Base-by-base conservation (phyloP, 1,284 basidiomycete species). In the Peniophora sp. region DNA sequence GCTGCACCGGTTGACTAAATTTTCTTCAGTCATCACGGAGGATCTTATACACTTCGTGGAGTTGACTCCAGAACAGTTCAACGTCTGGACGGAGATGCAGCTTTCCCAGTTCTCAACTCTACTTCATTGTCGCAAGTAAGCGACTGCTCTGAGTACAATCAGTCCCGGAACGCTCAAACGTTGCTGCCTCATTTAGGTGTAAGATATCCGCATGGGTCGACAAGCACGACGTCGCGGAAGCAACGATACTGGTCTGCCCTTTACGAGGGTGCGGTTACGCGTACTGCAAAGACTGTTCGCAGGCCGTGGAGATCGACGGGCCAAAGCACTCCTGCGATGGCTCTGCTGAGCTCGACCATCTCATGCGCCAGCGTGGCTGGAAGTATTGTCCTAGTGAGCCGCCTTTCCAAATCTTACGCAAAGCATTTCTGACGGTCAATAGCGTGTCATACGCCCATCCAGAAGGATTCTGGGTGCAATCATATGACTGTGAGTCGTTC, bases 401-500 rank as follows among this genome's bases (percentile, higher is more conserved):
- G 44, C 32, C 22, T 3, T 36, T 49, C 32, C 12, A 48, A 9
- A 47, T 47, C 17, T 20, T 17, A 14, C 10, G 19, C 20, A 8
- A 16, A 19, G n/a, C 20, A 8, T n/a, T n/a, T n/a, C n/a, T n/a
- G 24, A 49, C 16, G 14, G 19, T 35, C 20, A 14, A 24, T 22
- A 81, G 81, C 77, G 1, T 85, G 82, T 58, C 66, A 69, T 51
- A 81, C 81, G 0, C 78, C 80, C 0, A 73, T 77, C 19, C 75
- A 78, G 59, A 85, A 83, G 59, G 60, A 61, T 1, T 59, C 63
- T 1, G 83, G 82, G 0, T 85, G 82, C 59, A 82, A 84, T 57
- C 80, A 85, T 61, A 81, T 85, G 69, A 77, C 77, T 50, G 82
- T 81, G 53, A 56, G 77, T n/a, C n/a, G n/a, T n/a, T n/a, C n/a